phyloP scores from a whole-genome alignment of 2,329 filamentous ascomycete genomes.

The Cercospora zeina region DNA sequence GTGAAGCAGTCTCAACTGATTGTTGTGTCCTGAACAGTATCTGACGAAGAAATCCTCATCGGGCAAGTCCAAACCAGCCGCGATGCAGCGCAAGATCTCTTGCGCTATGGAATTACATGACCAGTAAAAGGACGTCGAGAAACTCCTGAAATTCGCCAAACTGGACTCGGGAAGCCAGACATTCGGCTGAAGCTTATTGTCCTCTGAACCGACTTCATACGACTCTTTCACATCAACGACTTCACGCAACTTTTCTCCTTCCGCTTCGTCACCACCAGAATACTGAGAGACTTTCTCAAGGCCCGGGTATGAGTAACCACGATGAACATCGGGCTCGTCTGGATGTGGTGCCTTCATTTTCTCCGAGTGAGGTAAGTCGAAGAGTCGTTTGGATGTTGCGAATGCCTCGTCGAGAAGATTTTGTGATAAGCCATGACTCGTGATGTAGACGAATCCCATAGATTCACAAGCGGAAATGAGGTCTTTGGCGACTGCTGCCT shows the following conservation, averaged over 20 bases:
- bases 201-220: constrained; percentile 51
- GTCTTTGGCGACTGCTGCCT: constrained; percentile 33
- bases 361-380: constrained; percentile 39
- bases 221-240: constrained; percentile 40
- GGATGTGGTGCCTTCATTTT: constrained; percentile 47
- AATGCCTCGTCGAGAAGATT: constrained; percentile 37
- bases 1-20: constrained; percentile 41
- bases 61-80: constrained; percentile 40
- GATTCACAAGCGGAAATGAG: constrained; percentile 44
- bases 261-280: constrained; percentile 10
- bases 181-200: constrained; percentile 48
- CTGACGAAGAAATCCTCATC: constrained; percentile 24
- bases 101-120: constrained; percentile 36
- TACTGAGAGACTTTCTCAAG: constrained; percentile 17
- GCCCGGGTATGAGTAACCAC: constrained; percentile 44
- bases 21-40: constrained; percentile 30
- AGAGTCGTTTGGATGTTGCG: constrained; percentile 41
- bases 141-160: constrained; percentile 48
- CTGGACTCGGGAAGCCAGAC: constrained; percentile 51
- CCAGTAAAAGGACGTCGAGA: constrained; percentile 40
- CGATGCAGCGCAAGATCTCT: constrained; percentile 38
- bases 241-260: constrained; percentile 8
- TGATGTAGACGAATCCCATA: constrained; percentile 48
- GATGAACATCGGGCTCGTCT: constrained; percentile 42
- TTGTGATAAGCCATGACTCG: constrained; percentile 42